Evolutionary conservation across 2,329 filamentous ascomycete genomes (phyloP).

Genomic region (Pestalotiopsis sp.): DNA sequence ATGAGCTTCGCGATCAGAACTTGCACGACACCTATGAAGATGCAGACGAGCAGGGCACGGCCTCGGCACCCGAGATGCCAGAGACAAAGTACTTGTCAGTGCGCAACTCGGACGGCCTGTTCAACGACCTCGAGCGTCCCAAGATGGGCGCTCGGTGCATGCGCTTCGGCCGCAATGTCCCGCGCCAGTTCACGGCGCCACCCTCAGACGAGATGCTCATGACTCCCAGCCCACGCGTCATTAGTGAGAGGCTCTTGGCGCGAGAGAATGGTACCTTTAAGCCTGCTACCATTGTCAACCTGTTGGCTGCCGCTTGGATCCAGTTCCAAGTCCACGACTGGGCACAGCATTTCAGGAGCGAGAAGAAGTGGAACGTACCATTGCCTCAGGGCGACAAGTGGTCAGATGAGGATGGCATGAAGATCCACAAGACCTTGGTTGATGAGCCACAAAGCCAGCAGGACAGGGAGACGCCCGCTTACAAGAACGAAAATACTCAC

Average conservation of each 20-base stretch:
- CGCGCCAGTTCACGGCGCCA: slow-evolving; percentile 35
- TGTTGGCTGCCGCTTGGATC: slow-evolving; percentile 52
- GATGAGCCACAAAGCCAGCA: slow-evolving; percentile 36
- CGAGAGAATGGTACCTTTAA: slow-evolving; percentile 40
- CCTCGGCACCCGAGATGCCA: slow-evolving; percentile 22
- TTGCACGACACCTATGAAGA: slow-evolving; percentile 45
- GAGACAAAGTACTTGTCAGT: slow-evolving; percentile 34
- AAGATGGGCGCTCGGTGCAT: slow-evolving; percentile 47
- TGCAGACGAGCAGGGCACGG: slow-evolving; percentile 36
- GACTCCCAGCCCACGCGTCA: slow-evolving; percentile 44
- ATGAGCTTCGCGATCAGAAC: slow-evolving; percentile 45
- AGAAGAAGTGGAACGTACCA: slow-evolving; percentile 35
- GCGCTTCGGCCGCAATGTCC: slow-evolving; percentile 47
- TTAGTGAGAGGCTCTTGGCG: slow-evolving; percentile 44
- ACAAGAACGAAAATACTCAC: slow-evolving; percentile 43
- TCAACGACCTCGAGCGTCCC: slow-evolving; percentile 42
- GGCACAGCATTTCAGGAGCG: slow-evolving; percentile 19
- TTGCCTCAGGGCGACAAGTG: slow-evolving; percentile 37
- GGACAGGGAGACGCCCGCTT: slow-evolving; percentile 40
- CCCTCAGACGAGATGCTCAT: slow-evolving; percentile 43
- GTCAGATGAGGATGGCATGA: slow-evolving; percentile 35
- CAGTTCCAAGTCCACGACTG: slow-evolving; percentile 50
- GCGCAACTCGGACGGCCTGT: slow-evolving; percentile 46
- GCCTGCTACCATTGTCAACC: slow-evolving; percentile 46
- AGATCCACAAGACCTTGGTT: slow-evolving; percentile 35